Base-by-base conservation (phyloP, 2,329 filamentous ascomycete genomes). In the Botryotinia narcissicola region DNA sequence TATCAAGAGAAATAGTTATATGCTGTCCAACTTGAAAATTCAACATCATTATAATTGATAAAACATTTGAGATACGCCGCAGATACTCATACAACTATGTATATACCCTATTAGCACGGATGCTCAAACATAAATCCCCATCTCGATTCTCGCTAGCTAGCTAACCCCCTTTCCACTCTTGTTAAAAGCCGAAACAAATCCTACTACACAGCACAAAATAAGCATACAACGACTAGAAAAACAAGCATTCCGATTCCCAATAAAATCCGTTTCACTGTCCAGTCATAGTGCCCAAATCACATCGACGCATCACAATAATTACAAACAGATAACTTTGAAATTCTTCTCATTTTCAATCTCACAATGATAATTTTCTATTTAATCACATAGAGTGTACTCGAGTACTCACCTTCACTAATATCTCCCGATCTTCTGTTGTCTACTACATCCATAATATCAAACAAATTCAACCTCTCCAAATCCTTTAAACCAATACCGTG, bases 41-140 rank as follows among this genome's bases (percentile, higher is more conserved):
- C 48, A 51, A n/a, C 12, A 14, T 14, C 2, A 16, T 51, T 44
- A 20, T 44, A 44, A 44, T 7, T 44, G 18, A 44, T 18, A 20
- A 20, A 44, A 18, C 18, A 44, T 18, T 1, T 20, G 6, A 20
- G 42, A 44, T 44, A 44, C 42, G 42, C 7, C 42, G 18, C 16
- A 44, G 18, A 18, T 44, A 20, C 42, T 44, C 20, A 44, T 20
- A 44, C 16, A 44, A 44, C 42, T 44, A 44, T 44, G 18, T 44
- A 20, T n/a, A n/a, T n/a, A 54, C 4, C 4, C 48, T 16, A 48
- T 4, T 7, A 54, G 48, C 5, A 54, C 12, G 12, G 14, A n/a
- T n/a, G 1, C 25, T 2, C 5, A n/a, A n/a, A 16, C 1, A 57
- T 18, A 29, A 57, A 18, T 4, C 0, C 7, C 12, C 48, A 7